Percentiles rank a stretch among this genome's conserved stretches.
Conservation (phyloP, 805 yeast species). For the Candida piceae region DNA sequence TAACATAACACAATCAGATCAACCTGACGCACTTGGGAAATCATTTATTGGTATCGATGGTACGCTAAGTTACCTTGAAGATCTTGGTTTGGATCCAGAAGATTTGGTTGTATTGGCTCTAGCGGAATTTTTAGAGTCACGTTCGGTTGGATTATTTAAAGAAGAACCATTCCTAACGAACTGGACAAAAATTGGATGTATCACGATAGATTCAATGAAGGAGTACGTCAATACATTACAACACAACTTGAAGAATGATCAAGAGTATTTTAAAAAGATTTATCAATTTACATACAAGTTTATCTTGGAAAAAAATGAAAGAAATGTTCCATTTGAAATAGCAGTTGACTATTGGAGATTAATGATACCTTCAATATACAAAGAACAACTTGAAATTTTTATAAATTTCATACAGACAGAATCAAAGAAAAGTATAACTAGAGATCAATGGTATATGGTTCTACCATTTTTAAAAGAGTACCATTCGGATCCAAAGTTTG, state of each 20-base stretch:
- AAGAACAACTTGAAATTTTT: conserved; percentile 47
- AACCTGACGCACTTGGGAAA: conserved; percentile 21
- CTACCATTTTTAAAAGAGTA: conserved; percentile 54
- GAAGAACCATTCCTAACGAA: conserved; percentile 45
- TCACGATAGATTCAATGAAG: conserved; percentile 44
- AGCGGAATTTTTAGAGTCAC: conserved; percentile 63
- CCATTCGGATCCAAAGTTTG: conserved; percentile 47
- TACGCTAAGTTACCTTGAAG: conserved; percentile 61
- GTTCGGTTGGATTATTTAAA: conserved; percentile 58
- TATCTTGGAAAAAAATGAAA: conserved; percentile 55
- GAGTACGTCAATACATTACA: conserved; percentile 29
- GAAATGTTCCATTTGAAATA: conserved; percentile 49
- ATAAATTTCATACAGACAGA: conserved; percentile 42
- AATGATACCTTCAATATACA: conserved; percentile 38
- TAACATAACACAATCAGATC: too few species aligned
- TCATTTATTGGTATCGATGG: conserved; percentile 69
- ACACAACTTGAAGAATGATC: conserved; percentile 30
- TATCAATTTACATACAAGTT: conserved; percentile 71
- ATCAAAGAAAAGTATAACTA: conserved; percentile 47
- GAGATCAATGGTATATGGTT: conserved; percentile 85
- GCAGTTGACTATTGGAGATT: conserved; percentile 78
- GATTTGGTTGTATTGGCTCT: conserved; percentile 66
- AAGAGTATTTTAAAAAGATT: conserved; percentile 45
- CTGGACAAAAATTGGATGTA: conserved; percentile 43
- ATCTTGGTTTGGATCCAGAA: conserved; percentile 67